Conservation (phyloP, 768 basidiomycete species). For the Termitomyces sp. region DNA sequence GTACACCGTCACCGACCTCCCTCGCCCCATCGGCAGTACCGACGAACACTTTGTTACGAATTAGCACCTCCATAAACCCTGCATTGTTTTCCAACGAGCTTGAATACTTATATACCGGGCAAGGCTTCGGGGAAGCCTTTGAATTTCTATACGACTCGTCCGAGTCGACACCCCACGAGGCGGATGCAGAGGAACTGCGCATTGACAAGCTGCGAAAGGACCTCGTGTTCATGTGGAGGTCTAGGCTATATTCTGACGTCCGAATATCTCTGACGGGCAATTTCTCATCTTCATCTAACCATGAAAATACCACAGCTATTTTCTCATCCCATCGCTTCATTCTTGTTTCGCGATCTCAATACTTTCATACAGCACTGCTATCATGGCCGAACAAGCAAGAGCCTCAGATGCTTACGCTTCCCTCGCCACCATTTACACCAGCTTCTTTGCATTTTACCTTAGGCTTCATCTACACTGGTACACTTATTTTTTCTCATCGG, state of each 20-base stretch:
- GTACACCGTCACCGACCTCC: conserved; percentile 31
- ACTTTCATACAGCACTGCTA: conserved; percentile 80
- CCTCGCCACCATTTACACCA: conserved; percentile 92
- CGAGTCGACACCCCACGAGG: conserved; percentile 43
- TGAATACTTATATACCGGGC: conserved; percentile 92
- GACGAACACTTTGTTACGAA: conserved; percentile 46
- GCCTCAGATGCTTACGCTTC: conserved; percentile 61
- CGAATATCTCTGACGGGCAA: conserved; percentile 72
- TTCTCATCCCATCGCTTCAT: conserved; percentile 95
- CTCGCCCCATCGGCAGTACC: conserved; percentile 37
- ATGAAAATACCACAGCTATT: conserved; percentile 69
- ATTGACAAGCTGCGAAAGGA: conserved; percentile 89
- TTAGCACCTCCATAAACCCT: conserved; percentile 66
- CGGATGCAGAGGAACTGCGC: conserved; percentile 42
- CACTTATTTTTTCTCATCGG: conserved; percentile 86
- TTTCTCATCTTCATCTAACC: conserved; percentile 54
- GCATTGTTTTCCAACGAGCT: conserved; percentile 85
- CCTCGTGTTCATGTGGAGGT: conserved; percentile 95
- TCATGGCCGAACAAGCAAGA: conserved; percentile 47
- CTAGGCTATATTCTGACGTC: conserved; percentile 89
- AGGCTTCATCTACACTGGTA: conserved; percentile 93
- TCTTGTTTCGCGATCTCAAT: conserved; percentile 81
- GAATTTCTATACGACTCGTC: conserved; percentile 78
- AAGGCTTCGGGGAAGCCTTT: conserved; percentile 82
- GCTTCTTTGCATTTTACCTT: conserved; percentile 91